Conservation (phyloP, 2,329 filamentous ascomycete species). For the Fusarium compactum region DNA sequence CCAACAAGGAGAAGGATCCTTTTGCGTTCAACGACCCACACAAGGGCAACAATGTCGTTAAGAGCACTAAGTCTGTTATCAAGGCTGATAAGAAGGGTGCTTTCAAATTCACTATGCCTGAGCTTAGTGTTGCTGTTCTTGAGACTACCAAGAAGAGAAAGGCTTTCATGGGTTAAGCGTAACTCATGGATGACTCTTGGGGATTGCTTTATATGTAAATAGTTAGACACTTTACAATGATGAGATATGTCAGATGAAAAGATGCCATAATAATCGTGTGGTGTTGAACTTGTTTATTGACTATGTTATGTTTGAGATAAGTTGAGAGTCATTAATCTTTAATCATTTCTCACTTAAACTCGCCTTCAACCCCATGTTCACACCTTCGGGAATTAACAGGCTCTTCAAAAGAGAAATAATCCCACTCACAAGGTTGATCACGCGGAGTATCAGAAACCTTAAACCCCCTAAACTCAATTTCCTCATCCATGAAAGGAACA, state of each 20-base stretch:
- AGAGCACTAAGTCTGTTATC: slow-evolving; percentile 54
- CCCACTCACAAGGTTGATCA: not conserved
- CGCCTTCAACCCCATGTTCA: not conserved
- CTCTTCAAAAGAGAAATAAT: not conserved
- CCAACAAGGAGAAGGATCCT: slow-evolving; percentile 55
- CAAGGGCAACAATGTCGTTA: slow-evolving; percentile 63
- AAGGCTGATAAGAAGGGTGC: slow-evolving; percentile 59
- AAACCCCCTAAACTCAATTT: not conserved
- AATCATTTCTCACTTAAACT: not conserved
- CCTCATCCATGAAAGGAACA: not conserved
- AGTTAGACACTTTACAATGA: not conserved
- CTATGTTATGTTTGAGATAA: too few species aligned
- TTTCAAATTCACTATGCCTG: slow-evolving; percentile 65
- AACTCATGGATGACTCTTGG: rapidly evolving
- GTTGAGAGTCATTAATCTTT: not conserved
- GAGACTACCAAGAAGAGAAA: slow-evolving; percentile 53
- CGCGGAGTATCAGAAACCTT: not conserved
- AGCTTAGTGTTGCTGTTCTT: slow-evolving; percentile 68
- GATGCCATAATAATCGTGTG: rapidly evolving
- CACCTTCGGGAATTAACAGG: not conserved
- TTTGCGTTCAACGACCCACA: slow-evolving; percentile 60
- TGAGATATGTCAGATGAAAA: not conserved
- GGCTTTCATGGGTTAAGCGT: slow-evolving; percentile 3
- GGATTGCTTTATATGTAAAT: not conserved
- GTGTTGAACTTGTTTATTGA: not conserved